Evolutionary conservation across 169 alveolate genomes (phyloP).

Genomic region (Cryptosporidium felis): DNA sequence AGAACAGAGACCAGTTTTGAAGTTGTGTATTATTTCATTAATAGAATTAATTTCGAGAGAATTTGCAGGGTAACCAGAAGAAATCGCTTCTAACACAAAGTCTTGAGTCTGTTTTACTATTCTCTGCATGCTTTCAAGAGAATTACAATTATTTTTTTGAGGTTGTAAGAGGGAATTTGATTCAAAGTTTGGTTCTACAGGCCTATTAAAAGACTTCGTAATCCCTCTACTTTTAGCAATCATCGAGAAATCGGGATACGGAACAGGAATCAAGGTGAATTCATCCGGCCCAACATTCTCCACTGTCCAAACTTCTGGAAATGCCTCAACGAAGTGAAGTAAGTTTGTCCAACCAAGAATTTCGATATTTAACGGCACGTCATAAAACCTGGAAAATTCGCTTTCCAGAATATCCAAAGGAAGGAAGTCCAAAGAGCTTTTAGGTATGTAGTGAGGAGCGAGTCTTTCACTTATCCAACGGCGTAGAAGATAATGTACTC

Average conservation of each 20-base stretch:
- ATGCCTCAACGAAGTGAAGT: conserved; percentile 62
- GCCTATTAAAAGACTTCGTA: neutral
- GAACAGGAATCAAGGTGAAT: conserved; percentile 54
- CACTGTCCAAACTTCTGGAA: conserved; percentile 69
- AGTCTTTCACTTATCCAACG: conserved; percentile 57
- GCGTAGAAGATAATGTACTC: conserved; percentile 52
- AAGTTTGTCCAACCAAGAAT: conserved; percentile 64
- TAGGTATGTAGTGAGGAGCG: conserved; percentile 43
- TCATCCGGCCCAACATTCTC: conserved; percentile 71
- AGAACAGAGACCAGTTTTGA: conserved; percentile 16
- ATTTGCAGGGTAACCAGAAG: conserved; percentile 51
- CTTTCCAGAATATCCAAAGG: conserved; percentile 53
- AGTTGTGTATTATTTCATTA: conserved; percentile 44
- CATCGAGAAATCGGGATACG: conserved; percentile 55
- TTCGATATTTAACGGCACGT: conserved; percentile 49
- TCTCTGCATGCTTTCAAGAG: neutral
- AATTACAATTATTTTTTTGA: neutral
- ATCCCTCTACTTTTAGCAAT: conserved; percentile 37
- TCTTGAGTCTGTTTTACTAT: conserved; percentile 46
- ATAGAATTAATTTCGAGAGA: conserved; percentile 44
- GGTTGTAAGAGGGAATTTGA: neutral
- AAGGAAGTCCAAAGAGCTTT: conserved; percentile 55
- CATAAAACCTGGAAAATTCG: conserved; percentile 37
- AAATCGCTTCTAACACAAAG: conserved; percentile 20
- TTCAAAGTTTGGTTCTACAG: neutral